Percentiles rank a stretch among this genome's conserved stretches.
phyloP scores from a whole-genome alignment of 805 yeast genomes.

The Candida wancherniae region DNA sequence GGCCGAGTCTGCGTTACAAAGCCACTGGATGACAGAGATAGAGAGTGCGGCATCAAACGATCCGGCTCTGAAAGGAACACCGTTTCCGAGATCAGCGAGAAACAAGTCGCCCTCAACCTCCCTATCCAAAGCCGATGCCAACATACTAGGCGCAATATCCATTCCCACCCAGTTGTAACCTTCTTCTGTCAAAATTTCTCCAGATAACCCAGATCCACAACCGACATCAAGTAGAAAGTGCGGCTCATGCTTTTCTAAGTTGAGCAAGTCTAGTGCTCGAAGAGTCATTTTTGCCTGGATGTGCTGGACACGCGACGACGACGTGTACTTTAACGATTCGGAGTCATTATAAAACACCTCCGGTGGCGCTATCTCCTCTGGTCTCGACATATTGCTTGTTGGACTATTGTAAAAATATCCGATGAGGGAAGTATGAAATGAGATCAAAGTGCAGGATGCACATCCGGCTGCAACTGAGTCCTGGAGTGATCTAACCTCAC shows the following conservation, averaged over 20 bases:
- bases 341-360: constrained; percentile 89
- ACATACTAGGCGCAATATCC: constrained; percentile 95
- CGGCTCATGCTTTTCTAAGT: constrained; percentile 54
- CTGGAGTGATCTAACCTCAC: too few species aligned
- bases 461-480: not conserved
- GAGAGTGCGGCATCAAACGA: constrained; percentile 95
- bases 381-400: constrained; percentile 69
- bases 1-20: constrained; percentile 89
- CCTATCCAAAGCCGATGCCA: constrained; percentile 88
- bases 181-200: constrained; percentile 90
- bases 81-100: constrained; percentile 88
- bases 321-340: constrained; percentile 86
- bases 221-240: constrained; percentile 86
- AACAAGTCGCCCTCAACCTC: constrained; percentile 92
- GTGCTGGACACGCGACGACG: constrained; percentile 94
- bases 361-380: constrained; percentile 95
- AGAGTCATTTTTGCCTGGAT: constrained; percentile 97
- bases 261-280: constrained; percentile 82
- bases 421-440: constrained; percentile 4
- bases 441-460: constrained; percentile 1
- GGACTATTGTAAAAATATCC: not conserved
- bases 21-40: constrained; percentile 95
- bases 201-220: constrained; percentile 95
- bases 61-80: constrained; percentile 94
- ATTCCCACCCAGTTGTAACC: constrained; percentile 94